These are phyloP conservation scores for Protostelium mycophagum DNA, from an alignment of 78 protist species.

Conservation along the genomic window DNA sequence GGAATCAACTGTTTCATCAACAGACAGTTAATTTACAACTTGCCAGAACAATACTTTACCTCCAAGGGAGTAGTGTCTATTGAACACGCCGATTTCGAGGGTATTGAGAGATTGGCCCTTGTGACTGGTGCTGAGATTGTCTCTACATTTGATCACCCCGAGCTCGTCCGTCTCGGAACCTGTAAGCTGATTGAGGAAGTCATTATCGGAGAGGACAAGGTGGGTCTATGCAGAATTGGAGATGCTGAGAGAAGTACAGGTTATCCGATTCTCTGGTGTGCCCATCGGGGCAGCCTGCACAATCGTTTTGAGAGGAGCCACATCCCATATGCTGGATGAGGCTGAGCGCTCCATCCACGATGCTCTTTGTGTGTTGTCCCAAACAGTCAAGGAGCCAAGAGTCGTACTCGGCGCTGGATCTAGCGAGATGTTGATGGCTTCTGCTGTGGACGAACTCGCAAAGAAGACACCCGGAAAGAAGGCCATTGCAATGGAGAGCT, in stretches of 20 bases:
- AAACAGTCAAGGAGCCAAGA: slow-evolving; percentile 79
- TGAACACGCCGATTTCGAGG: slow-evolving; percentile 99
- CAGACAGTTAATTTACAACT: slow-evolving; percentile 98
- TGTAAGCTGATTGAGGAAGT: slow-evolving; percentile 93
- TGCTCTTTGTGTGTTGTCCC: slow-evolving; percentile 97
- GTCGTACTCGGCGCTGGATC: slow-evolving; percentile 96
- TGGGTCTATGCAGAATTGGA: background rate
- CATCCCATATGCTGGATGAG: slow-evolving; percentile 94
- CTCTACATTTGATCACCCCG: slow-evolving; percentile 96
- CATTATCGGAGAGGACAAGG: slow-evolving; percentile 97
- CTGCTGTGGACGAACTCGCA: slow-evolving; percentile 90
- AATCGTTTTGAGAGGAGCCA: slow-evolving; percentile 98
- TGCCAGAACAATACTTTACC: slow-evolving; percentile 96
- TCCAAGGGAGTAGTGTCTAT: slow-evolving; percentile 87
- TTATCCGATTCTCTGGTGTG: slow-evolving; percentile 87
- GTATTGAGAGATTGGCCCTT: slow-evolving; percentile 88
- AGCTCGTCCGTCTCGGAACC: slow-evolving; percentile 80
- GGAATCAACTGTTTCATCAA: slow-evolving; percentile 95
- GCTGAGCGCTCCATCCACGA: slow-evolving; percentile 99
- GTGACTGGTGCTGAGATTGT: slow-evolving; percentile 93
- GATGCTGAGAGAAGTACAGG: background rate
- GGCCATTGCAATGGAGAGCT: slow-evolving; percentile 96
- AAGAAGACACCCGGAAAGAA: slow-evolving; percentile 89
- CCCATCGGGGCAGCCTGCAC: slow-evolving; percentile 95
- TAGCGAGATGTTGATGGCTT: slow-evolving; percentile 94